Percentiles rank a stretch among this genome's conserved stretches.
Conservation (phyloP, 2,329 filamentous ascomycete species). For the Beauveria caledonica region DNA sequence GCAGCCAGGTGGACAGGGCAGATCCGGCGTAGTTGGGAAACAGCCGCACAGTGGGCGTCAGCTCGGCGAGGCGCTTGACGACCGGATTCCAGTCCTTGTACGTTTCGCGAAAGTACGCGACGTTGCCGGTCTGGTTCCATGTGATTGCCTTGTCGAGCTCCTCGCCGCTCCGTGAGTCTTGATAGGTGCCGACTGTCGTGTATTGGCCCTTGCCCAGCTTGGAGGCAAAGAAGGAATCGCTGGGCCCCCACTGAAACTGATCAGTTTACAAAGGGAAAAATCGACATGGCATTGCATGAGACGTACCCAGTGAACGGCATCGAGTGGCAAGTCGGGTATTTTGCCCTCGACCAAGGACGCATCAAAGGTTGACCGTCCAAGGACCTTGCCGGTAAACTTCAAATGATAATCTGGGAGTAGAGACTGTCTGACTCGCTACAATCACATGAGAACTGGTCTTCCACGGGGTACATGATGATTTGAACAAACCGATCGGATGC, state of each 20-base stretch:
- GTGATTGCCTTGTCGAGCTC: constrained; percentile 21
- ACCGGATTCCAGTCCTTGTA: constrained; percentile 33
- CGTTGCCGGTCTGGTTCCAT: constrained; percentile 31
- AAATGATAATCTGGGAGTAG: constrained; percentile 9
- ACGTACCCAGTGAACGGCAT: constrained; percentile 14
- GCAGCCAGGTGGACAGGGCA: constrained; percentile 28
- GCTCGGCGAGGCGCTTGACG: constrained; percentile 29
- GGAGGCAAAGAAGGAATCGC: constrained; percentile 31
- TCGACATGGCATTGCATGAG: too few relatives aligned
- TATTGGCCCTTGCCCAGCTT: constrained; percentile 32
- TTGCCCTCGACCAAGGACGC: constrained; percentile 12
- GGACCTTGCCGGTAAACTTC: constrained; percentile 13
- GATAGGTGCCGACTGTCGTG: constrained; percentile 33
- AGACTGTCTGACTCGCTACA: constrained; percentile 10
- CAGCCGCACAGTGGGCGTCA: constrained; percentile 30
- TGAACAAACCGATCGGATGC: constrained; percentile 39
- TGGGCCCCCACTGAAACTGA: background rate
- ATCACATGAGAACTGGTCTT: background rate
- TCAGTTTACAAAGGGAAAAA: background rate
- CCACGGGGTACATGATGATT: background rate
- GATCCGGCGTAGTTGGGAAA: constrained; percentile 35
- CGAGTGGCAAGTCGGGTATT: constrained; percentile 12
- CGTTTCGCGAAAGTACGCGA: constrained; percentile 26
- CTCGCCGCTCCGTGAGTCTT: constrained; percentile 26
- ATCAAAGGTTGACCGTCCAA: constrained; percentile 13